Base-by-base conservation (phyloP, 1,284 basidiomycete genomes). In the Trametes polyzona region DNA sequence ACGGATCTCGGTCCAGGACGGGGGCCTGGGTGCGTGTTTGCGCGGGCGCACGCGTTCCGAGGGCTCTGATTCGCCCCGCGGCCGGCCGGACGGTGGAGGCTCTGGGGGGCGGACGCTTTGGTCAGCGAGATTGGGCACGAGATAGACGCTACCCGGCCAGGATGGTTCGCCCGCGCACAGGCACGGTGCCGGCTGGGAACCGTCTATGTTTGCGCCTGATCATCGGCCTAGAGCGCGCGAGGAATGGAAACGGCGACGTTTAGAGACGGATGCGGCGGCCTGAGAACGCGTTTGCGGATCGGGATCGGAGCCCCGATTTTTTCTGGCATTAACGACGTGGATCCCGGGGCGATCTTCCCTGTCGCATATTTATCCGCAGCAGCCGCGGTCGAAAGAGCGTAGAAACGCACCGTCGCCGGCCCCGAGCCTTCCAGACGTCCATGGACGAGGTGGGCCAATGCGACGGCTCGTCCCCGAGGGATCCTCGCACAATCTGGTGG, bases 121-220 rank as follows among this genome's bases (percentile, higher is more conserved):
- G 55, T 40, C 39, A 42, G 29, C 46, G 41, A 59, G 58, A 63
- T 63, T 55, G 58, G 52, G n/a, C 54, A 52, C 48, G 61, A 63
- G 61, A 63, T 63, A 57, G 61, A 57, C 61, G 61, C 61, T 55
- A 59, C 58, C 46, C 47, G 40, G 47, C 54, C 57, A 58, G 61
- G 53, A 58, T 40, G 35, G 61, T 58, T 27, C 52, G 39, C 37
- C 53, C 49, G 57, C 55, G 42, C 55, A 59, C 61, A 59, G 61
- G 58, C 55, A 52, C 53, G 58, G 17, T 35, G 55, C 26, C 35
- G 23, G 55, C 58, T 62, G 61, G 61, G 61, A 63, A 63, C 37
- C 52, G 40, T 53, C 57, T 59, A 62, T 62, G 60, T 59, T 62
- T 62, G 60, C 53, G 53, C 42, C 56, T 51, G 56, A 56, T 56